Evolutionary conservation across 2,329 filamentous ascomycete genomes (phyloP).

Genomic region (Alternaria sp.): DNA sequence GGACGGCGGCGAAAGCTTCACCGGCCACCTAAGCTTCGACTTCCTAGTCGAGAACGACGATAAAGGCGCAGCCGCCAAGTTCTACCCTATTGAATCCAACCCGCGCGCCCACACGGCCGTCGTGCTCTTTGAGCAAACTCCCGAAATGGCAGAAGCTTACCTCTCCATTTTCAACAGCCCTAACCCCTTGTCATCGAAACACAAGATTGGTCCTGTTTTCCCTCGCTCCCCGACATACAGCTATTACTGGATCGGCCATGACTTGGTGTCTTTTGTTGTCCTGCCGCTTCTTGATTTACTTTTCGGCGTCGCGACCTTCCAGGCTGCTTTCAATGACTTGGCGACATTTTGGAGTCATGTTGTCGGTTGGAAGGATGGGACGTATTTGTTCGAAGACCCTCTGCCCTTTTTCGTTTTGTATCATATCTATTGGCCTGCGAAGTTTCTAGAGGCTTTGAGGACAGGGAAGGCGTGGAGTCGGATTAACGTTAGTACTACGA

Average conservation of each 20-base stretch:
- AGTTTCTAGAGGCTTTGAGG: conserved; percentile 57
- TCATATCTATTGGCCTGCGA: conserved; percentile 60
- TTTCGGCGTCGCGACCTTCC: conserved; percentile 21
- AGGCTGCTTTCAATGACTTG: conserved; percentile 32
- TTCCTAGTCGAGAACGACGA: conserved; percentile 64
- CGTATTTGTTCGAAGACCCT: conserved; percentile 58
- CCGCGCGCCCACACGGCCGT: conserved; percentile 73
- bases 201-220: conserved; percentile 18
- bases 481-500: conserved; percentile 71
- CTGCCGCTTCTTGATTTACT: conserved; percentile 41
- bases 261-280: conserved; percentile 61
- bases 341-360: conserved; percentile 51
- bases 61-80: conserved; percentile 42
- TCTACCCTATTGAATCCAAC: conserved; percentile 76
- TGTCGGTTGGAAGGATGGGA: conserved; percentile 58
- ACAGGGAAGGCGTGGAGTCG: conserved; percentile 65
- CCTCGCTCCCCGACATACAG: conserved; percentile 28
- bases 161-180: conserved; percentile 31
- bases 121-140: conserved; percentile 60
- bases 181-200: conserved; percentile 7
- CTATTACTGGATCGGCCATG: conserved; percentile 73
- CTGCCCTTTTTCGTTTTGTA: conserved; percentile 60
- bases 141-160: conserved; percentile 38
- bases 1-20: conserved; percentile 60
- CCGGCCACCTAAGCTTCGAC: conserved; percentile 76